Percentiles rank a stretch among this genome's conserved stretches.
Evolutionary conservation across 192 early-diverging fungal genomes (phyloP).

Genomic region (Umbelopsis vinacea): DNA sequence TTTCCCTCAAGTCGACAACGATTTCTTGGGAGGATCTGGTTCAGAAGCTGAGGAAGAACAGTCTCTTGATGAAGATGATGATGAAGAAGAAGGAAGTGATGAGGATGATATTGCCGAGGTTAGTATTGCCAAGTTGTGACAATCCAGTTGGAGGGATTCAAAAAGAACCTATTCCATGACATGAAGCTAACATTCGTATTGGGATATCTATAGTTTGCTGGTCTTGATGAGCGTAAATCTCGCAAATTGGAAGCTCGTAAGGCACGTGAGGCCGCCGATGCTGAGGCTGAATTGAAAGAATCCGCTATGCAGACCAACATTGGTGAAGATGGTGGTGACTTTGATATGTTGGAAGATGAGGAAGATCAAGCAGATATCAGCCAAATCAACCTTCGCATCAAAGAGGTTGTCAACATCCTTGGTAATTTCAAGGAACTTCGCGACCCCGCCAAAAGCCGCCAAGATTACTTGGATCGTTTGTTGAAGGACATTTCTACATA

Average conservation of each 20-base stretch:
- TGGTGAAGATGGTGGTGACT: constrained; percentile 67
- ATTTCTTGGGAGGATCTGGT: constrained; percentile 33
- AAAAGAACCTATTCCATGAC: neutral
- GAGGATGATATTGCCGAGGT: constrained; percentile 42
- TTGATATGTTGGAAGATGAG: constrained; percentile 69
- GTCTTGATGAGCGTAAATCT: constrained; percentile 49
- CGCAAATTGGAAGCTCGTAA: constrained; percentile 71
- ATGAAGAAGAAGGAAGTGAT: constrained; percentile 39
- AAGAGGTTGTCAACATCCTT: constrained; percentile 88
- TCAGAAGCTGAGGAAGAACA: constrained; percentile 33
- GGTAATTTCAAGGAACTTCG: constrained; percentile 89
- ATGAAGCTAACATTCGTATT: constrained; percentile 19
- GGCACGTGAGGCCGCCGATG: constrained; percentile 63
- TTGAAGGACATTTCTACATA: constrained; percentile 89
- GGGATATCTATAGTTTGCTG: constrained; percentile 21
- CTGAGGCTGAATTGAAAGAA: constrained; percentile 74
- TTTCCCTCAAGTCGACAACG: constrained; percentile 28
- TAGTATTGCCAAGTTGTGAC: neutral
- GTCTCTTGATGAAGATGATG: constrained; percentile 49
- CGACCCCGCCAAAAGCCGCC: constrained; percentile 73
- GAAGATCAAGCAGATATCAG: constrained; percentile 64
- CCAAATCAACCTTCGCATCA: constrained; percentile 85
- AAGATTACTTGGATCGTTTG: constrained; percentile 87
- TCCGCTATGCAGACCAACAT: constrained; percentile 79
- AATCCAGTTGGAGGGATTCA: too few relatives aligned